Base-by-base conservation (phyloP, 805 yeast species). In the Clavispora fructus region DNA sequence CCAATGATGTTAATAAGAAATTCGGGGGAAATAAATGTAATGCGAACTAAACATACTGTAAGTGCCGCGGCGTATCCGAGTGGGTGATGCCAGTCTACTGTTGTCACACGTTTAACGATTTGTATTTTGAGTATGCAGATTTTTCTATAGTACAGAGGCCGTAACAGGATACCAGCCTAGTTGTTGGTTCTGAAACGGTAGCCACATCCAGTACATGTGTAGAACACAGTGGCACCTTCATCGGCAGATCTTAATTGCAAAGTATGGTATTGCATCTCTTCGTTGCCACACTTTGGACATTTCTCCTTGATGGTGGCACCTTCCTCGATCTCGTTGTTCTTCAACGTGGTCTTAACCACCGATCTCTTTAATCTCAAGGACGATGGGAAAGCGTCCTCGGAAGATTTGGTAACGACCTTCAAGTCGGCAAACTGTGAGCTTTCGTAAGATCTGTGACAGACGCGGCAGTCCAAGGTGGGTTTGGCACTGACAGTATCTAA, bases 201-300 rank as follows among this genome's bases (percentile, higher is more conserved):
- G 38, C 91, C 90, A 77, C 99, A 94, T 37, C 78, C 71, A 1
- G 96, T 85, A 74, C 99, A 94, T 1, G 99, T 92, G 71, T 94
- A 95, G 64, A 94, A 94, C 31, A 94, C 98, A 9, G 99, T 94
- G 27, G 99, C 96, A 77, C 99, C 99, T 77, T 94, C 99, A 77
- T 94, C 99, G 1, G 99, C 99, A 45, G 96, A 87, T 71, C 99
- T 83, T 58, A 94, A 77, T 69, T 94, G 99, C 56, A 94, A 74
- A 5, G 99, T 94, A 63, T 94, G 98, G 65, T 92, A 94, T 64
- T 84, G 91, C 99, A 95, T 95, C 68, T 94, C 97, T 62, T 94
- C 97, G 68, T 91, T 80, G 42, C 96, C 97, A 79, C 99, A 94
- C 67, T 91, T 82, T n/a, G 98, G 98, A 75, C 99, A 94, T 62